These are phyloP conservation scores for Avena sativa DNA, from an alignment of 176 grass and related monocot genomes.

Conservation along the genomic window DNA sequence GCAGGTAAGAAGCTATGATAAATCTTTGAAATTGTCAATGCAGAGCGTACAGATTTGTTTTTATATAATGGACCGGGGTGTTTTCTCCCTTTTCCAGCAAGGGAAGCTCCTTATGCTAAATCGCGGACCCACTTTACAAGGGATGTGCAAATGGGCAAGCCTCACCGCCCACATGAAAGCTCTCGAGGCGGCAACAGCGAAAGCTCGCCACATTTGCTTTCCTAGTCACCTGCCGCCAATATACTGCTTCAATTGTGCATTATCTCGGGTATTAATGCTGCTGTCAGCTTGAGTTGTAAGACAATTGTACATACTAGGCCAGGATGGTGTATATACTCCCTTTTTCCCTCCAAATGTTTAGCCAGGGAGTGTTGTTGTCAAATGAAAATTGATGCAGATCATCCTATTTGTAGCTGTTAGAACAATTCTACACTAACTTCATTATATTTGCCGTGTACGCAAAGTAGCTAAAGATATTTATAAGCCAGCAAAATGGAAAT, in stretches of 20 bases:
- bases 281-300: slow-evolving; percentile 10
- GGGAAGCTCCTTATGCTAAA: slow-evolving; percentile 99
- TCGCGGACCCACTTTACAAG: slow-evolving; percentile 78
- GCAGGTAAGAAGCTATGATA: slow-evolving; percentile 60
- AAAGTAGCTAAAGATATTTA: slow-evolving; percentile 19
- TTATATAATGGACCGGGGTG: not conserved
- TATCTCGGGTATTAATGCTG: slow-evolving; percentile 21
- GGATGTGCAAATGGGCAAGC: slow-evolving; percentile 85
- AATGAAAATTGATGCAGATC: slow-evolving; percentile 3
- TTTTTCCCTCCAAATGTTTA: not conserved
- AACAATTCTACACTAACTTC: slow-evolving; percentile 2
- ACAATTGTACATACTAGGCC: slow-evolving; percentile 55
- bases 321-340: slow-evolving; percentile 41
- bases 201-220: slow-evolving; percentile 50
- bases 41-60: not conserved
- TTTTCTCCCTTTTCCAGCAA: slow-evolving; percentile 52
- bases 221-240: slow-evolving; percentile 12
- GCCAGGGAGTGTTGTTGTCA: slow-evolving; percentile 7
- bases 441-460: not conserved
- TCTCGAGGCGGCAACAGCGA: slow-evolving; percentile 50
- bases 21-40: slow-evolving; percentile 13
- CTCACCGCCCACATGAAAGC: slow-evolving; percentile 63
- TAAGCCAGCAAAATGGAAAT: slow-evolving; percentile 12
- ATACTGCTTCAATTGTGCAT: not conserved
- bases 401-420: slow-evolving; percentile 22